Evolutionary conservation across 768 basidiomycete genomes (phyloP).

Genomic region (Lentinus tigrinus): DNA sequence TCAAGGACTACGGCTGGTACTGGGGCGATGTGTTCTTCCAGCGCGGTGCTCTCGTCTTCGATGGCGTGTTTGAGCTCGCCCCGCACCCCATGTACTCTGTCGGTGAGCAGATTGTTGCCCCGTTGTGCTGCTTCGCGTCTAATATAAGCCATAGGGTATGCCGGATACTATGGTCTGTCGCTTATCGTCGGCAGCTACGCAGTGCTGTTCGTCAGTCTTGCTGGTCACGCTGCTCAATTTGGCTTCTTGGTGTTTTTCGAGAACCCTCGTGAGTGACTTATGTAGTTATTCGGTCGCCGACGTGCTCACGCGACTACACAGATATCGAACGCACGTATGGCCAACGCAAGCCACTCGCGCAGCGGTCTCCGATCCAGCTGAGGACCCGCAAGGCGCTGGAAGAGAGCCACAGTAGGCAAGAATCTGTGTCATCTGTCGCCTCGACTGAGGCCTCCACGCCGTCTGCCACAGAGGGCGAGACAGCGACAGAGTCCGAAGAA

Average conservation of each 20-base stretch:
- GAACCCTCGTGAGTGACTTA: slow-evolving; percentile 86
- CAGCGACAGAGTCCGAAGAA: slow-evolving; percentile 67
- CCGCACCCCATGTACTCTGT: slow-evolving; percentile 97
- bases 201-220: slow-evolving; percentile 91
- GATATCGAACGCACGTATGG: slow-evolving; percentile 73
- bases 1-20: slow-evolving; percentile 98
- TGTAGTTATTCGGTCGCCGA: not conserved
- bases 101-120: slow-evolving; percentile 39
- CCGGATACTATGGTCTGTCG: slow-evolving; percentile 96
- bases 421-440: slow-evolving; percentile 24
- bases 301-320: not conserved
- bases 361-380: slow-evolving; percentile 66
- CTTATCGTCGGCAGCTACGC: slow-evolving; percentile 86
- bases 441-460: slow-evolving; percentile 46
- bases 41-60: slow-evolving; percentile 91
- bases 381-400: slow-evolving; percentile 11
- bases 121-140: not conserved
- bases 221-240: slow-evolving; percentile 94
- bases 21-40: slow-evolving; percentile 95
- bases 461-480: slow-evolving; percentile 68
- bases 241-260: slow-evolving; percentile 95
- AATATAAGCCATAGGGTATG: slow-evolving; percentile 59
- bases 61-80: slow-evolving; percentile 94
- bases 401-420: slow-evolving; percentile 20
- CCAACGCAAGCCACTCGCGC: slow-evolving; percentile 84